Evolutionary conservation across 768 basidiomycete genomes (phyloP).

Genomic region (Leccinum olivaceopallidum): DNA sequence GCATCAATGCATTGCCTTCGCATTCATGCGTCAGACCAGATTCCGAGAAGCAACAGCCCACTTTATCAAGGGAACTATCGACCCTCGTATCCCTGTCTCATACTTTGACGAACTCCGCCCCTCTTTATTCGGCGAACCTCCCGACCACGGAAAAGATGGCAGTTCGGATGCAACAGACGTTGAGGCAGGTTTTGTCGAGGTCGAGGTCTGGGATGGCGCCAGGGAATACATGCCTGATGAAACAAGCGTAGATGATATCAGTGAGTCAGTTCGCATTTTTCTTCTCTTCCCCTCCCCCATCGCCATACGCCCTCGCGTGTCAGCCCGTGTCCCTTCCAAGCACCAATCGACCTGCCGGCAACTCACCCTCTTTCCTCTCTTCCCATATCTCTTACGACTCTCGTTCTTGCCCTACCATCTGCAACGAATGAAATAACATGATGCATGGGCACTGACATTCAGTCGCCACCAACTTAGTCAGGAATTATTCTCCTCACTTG

Average conservation of each 20-base stretch:
- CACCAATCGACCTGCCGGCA: constrained; percentile 26
- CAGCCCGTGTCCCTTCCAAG: constrained; percentile 19
- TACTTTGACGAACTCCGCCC: constrained; percentile 80
- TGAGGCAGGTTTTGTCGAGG: constrained; percentile 43
- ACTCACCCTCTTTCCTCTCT: constrained; percentile 30
- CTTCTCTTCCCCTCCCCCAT: constrained; percentile 24
- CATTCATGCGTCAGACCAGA: constrained; percentile 73
- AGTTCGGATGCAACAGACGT: background rate
- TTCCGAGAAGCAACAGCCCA: constrained; percentile 83
- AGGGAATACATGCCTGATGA: constrained; percentile 69
- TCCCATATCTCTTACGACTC: constrained; percentile 21
- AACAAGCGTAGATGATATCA: constrained; percentile 75
- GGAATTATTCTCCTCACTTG: constrained; percentile 89
- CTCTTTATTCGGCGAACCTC: constrained; percentile 45
- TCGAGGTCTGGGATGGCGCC: constrained; percentile 77
- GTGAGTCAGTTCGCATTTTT: constrained; percentile 54
- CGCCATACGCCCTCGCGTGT: constrained; percentile 23
- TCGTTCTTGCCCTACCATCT: constrained; percentile 35
- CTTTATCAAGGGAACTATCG: constrained; percentile 77
- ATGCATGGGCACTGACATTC: constrained; percentile 61
- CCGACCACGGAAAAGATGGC: background rate
- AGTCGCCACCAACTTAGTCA: constrained; percentile 89
- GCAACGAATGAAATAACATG: constrained; percentile 24
- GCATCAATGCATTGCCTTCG: constrained; percentile 80
- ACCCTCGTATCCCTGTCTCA: constrained; percentile 79